Percentiles rank a stretch among this genome's conserved stretches.
Evolutionary conservation across 805 yeast species (phyloP).

Genomic region (Suhomyces sp.): DNA sequence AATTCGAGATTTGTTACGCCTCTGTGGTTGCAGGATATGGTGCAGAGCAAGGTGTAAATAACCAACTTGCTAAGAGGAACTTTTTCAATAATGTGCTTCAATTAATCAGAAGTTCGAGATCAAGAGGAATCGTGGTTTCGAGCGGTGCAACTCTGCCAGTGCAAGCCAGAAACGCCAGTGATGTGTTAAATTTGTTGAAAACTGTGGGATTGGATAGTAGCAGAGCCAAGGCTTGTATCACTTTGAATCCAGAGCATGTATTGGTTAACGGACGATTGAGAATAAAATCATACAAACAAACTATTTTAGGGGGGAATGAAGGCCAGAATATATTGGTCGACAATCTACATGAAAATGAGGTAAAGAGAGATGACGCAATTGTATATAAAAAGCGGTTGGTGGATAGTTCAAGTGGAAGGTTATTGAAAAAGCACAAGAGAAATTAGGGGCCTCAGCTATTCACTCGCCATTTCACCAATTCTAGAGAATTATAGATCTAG

Average conservation of each 20-base stretch:
- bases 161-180: slow-evolving; percentile 65
- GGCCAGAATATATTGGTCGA: slow-evolving; percentile 31
- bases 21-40: slow-evolving; percentile 46
- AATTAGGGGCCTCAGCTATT: too few species aligned
- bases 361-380: not conserved
- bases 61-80: slow-evolving; percentile 43
- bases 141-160: slow-evolving; percentile 66
- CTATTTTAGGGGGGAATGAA: slow-evolving; percentile 53
- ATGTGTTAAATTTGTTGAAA: slow-evolving; percentile 62
- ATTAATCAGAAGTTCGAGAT: slow-evolving; percentile 76
- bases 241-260: slow-evolving; percentile 60
- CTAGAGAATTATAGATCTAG: too few species aligned
- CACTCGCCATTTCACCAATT: too few species aligned
- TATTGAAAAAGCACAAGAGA: slow-evolving; percentile 19
- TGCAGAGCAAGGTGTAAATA: not conserved
- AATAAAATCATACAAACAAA: slow-evolving; percentile 73
- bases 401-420: slow-evolving; percentile 24
- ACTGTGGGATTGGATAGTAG: slow-evolving; percentile 70
- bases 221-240: slow-evolving; percentile 58
- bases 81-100: slow-evolving; percentile 72
- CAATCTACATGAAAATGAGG: slow-evolving; percentile 11
- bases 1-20: slow-evolving; percentile 74
- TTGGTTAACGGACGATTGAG: slow-evolving; percentile 75
- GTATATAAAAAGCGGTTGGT: slow-evolving; percentile 23
- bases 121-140: slow-evolving; percentile 74